Conservation (phyloP, 768 basidiomycete species). For the Tricholoma sp. region DNA sequence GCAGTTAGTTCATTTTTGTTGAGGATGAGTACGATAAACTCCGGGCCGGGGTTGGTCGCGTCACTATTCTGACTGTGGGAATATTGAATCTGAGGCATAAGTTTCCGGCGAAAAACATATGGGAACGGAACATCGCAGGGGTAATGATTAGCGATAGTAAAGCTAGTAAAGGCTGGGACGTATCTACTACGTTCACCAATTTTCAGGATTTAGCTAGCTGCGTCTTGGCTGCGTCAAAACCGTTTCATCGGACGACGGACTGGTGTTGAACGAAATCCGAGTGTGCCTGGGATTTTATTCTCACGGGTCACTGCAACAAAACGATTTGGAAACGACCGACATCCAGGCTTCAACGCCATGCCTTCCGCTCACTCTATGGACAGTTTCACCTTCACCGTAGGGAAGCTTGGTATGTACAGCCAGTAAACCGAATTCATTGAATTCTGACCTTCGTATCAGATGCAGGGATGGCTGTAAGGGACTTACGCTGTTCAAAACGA, state of each 20-base stretch:
- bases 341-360: conserved; percentile 14
- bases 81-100: no score
- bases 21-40: background rate
- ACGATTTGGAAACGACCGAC: background rate
- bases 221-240: no score
- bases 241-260: no score
- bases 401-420: conserved; percentile 78
- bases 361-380: conserved; percentile 38
- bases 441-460: conserved; percentile 39
- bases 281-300: background rate
- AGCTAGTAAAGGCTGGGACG: no score
- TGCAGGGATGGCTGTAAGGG: conserved; percentile 86
- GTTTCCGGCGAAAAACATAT: no score
- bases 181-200: no score
- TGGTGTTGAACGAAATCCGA: no score
- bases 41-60: background rate
- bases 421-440: background rate
- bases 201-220: no score
- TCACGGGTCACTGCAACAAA: background rate
- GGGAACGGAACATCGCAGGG: no score
- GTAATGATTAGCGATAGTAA: no score
- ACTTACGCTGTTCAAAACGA: background rate
- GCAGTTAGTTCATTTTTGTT: conserved; percentile 4
- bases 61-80: background rate
- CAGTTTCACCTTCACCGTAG: conserved; percentile 88